A percentile compares a stretch with the other conserved stretches of the same genome.
Evolutionary conservation across 495 filamentous ascomycete species (phyloP).

Genomic region (Oidiodendron maius): DNA sequence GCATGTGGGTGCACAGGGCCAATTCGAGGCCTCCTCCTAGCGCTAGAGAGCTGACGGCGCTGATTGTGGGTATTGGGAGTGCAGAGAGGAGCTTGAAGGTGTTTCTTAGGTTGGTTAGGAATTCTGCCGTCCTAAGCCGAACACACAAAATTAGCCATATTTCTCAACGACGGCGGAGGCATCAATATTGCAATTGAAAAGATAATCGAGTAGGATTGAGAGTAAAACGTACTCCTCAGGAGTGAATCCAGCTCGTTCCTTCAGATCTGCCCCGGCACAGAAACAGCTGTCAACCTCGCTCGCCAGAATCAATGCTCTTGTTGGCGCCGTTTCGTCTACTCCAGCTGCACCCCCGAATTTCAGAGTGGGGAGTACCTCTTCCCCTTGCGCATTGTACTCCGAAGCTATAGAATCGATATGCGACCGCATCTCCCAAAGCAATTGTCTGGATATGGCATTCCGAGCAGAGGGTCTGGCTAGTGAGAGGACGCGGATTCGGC

Average conservation of each 20-base stretch:
- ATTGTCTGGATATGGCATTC: constrained; percentile 79
- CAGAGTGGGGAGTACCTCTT: constrained; percentile 31
- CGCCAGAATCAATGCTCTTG: constrained; percentile 71
- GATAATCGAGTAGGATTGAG: no score
- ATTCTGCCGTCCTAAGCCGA: constrained; percentile 56
- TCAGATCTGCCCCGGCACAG: constrained; percentile 92
- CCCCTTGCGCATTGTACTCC: constrained; percentile 55
- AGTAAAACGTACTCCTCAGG: constrained; percentile 51
- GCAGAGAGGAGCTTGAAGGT: constrained; percentile 61
- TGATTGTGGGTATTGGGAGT: constrained; percentile 84
- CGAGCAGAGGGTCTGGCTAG: constrained; percentile 78
- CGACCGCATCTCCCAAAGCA: constrained; percentile 63
- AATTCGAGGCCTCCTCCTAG: constrained; percentile 92
- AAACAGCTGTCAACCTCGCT: constrained; percentile 76
- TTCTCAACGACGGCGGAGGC: background rate
- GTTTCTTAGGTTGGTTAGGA: constrained; percentile 66
- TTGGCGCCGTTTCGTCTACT: constrained; percentile 41
- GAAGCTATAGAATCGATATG: constrained; percentile 62
- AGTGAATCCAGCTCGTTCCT: constrained; percentile 73
- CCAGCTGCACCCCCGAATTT: constrained; percentile 35
- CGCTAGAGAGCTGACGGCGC: constrained; percentile 71
- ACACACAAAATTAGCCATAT: background rate
- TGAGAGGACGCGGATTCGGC: constrained; percentile 80
- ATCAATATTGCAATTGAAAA: no score
- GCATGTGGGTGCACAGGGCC: constrained; percentile 77